Evolutionary conservation across 2,329 filamentous ascomycete species (phyloP).

Genomic region (Ophiostoma angusticollis): DNA sequence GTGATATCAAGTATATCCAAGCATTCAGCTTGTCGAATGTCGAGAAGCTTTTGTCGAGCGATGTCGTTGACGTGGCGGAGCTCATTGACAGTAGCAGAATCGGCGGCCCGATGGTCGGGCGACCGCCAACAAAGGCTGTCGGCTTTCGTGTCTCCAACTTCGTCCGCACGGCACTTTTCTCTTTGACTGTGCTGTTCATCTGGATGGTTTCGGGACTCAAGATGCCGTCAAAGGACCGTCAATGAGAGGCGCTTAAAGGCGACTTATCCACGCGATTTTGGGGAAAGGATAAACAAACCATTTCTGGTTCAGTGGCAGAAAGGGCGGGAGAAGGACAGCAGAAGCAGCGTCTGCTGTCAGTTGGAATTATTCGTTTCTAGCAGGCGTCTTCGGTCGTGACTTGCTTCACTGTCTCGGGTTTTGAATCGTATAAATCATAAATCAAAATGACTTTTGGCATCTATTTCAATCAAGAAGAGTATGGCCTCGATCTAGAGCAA

Average conservation of each 20-base stretch:
- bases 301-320: too few relatives aligned
- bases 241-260: neutral
- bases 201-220: constrained; percentile 22
- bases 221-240: constrained; percentile 7
- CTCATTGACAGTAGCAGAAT: neutral
- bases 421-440: too few relatives aligned
- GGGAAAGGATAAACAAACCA: too few relatives aligned
- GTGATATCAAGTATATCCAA: constrained; percentile 45
- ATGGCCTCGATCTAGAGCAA: too few relatives aligned
- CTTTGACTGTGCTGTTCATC: constrained; percentile 28
- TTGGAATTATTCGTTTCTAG: too few relatives aligned
- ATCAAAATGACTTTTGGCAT: too few relatives aligned
- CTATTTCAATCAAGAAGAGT: too few relatives aligned
- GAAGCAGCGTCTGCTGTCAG: too few relatives aligned
- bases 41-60: constrained; percentile 18
- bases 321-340: too few relatives aligned
- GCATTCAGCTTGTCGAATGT: constrained; percentile 32
- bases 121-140: constrained; percentile 10
- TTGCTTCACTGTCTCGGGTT: too few relatives aligned
- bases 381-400: too few relatives aligned
- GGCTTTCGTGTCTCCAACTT: constrained; percentile 25
- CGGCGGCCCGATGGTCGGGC: constrained; percentile 1
- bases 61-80: constrained; percentile 5
- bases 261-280: too few relatives aligned
- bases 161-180: constrained; percentile 30